Evolutionary conservation across 2,329 filamentous ascomycete species (phyloP), one percentile per base, ranked within the genome.

Genomic region (Penicillium sp.): DNA sequence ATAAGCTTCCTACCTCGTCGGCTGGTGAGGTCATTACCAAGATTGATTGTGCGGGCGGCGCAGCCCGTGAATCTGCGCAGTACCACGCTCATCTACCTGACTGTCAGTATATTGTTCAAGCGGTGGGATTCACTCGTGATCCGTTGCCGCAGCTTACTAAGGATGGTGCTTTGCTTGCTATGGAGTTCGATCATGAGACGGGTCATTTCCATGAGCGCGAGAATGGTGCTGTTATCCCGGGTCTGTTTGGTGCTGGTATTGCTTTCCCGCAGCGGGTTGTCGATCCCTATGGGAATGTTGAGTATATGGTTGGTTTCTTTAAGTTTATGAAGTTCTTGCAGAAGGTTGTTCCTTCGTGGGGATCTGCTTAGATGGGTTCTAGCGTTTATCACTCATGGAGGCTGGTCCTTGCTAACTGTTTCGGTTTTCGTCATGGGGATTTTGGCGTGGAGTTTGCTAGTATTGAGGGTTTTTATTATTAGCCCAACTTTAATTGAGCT

Each of bases 251-350:
- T 2, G 84, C 84, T 0, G 85, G 85, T 0, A 87, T 88, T 61
- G 85, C 84, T 1, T 88, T 82, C 62, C 85, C 85, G 0, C 82
- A 87, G 65, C 74, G 77, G 23, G 83, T 86, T 6, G 78, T 78
- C 8, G 85, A 87, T 73, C 85, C 84, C 1, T 72, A 79, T 40
- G 84, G 84, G 0, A 86, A 86, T 67, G 80, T 83, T 7, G 84
- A 87, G 70, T 76, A 80, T 63, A 82, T 83, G 1, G 85, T 87
- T 49, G 85, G 85, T 0, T 81, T 87, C 65, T 85, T 77, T 66
- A 87, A 88, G 70, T 87, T 88, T 60, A 86, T 87, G 83, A 83
- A 79, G 45, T 86, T 81, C 62, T 69, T 85, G 51, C 82, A 82
- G 70, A 78, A 75, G 56, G 82, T 84, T 4, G 73, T 77, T 20